Percentiles rank a stretch among this genome's conserved stretches.
These are phyloP conservation scores for Xeromyces bisporus DNA, from an alignment of 495 filamentous ascomycete species.

Conservation along the genomic window DNA sequence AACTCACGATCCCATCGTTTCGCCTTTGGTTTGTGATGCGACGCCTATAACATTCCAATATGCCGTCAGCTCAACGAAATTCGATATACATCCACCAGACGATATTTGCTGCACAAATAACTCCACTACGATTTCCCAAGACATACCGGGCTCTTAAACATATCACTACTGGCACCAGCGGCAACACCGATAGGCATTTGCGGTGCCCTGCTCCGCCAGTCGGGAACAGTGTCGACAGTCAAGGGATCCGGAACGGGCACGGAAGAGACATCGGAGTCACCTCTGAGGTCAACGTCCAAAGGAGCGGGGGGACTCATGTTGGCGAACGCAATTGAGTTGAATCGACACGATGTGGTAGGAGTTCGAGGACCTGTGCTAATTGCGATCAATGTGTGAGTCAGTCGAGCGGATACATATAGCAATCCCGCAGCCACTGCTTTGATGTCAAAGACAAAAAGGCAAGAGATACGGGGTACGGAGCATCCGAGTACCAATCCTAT, in stretches of 20 bases:
- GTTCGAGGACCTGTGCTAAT: neutral
- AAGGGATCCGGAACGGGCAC: slow-evolving; percentile 39
- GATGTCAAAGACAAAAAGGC: too few relatives aligned
- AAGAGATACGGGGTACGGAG: too few relatives aligned
- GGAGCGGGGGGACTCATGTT: slow-evolving; percentile 27
- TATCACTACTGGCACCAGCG: slow-evolving; percentile 56
- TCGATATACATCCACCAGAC: too few relatives aligned
- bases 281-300: slow-evolving; percentile 21
- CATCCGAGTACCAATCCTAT: too few relatives aligned
- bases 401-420: too few relatives aligned
- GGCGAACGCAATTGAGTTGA: too few relatives aligned
- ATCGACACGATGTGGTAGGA: too few relatives aligned
- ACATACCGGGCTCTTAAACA: slow-evolving; percentile 62
- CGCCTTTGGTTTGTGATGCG: slow-evolving; percentile 55
- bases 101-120: too few relatives aligned
- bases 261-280: slow-evolving; percentile 21
- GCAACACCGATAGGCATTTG: slow-evolving; percentile 59
- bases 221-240: slow-evolving; percentile 52
- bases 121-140: too few relatives aligned
- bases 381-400: neutral
- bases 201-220: slow-evolving; percentile 48
- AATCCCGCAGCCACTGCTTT: too few relatives aligned
- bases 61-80: too few relatives aligned
- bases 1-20: slow-evolving; percentile 73
- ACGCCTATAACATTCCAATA: slow-evolving; percentile 12